Conservation (phyloP, 1,284 basidiomycete species). For the Heterobasidion parviporum region DNA sequence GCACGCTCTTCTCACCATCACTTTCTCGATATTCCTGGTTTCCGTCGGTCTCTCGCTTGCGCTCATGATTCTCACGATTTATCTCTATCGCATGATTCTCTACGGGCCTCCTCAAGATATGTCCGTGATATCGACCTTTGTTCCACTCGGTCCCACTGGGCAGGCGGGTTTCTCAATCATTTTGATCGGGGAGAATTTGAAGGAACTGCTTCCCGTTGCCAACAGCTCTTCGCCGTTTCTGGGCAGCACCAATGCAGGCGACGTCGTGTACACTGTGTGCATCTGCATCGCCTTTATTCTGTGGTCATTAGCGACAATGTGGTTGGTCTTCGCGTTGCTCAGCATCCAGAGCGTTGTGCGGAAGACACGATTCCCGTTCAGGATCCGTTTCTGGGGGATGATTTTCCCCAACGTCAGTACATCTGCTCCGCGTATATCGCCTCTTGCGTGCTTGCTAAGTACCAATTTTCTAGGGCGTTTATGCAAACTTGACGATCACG, state of each 20-base stretch:
- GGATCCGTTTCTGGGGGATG: slow-evolving; percentile 39
- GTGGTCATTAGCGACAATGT: slow-evolving; percentile 39
- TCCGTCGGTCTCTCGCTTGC: slow-evolving; percentile 31
- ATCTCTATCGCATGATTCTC: slow-evolving; percentile 12
- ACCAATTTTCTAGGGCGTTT: slow-evolving; percentile 19
- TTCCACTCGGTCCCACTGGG: slow-evolving; percentile 41
- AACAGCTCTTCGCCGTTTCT: slow-evolving; percentile 18
- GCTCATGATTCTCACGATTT: slow-evolving; percentile 19
- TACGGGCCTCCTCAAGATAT: slow-evolving; percentile 18
- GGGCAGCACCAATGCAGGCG: slow-evolving; percentile 22
- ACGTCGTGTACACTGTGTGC: slow-evolving; percentile 29
- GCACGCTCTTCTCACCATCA: slow-evolving; percentile 48
- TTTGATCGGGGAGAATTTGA: slow-evolving; percentile 23
- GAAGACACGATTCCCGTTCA: slow-evolving; percentile 24
- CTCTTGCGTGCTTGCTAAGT: slow-evolving; percentile 29
- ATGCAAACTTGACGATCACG: slow-evolving; percentile 1
- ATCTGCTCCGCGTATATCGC: slow-evolving; percentile 27
- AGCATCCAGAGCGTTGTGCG: slow-evolving; percentile 23
- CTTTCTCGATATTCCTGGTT: slow-evolving; percentile 28
- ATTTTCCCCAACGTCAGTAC: slow-evolving; percentile 41
- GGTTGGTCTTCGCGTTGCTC: slow-evolving; percentile 30
- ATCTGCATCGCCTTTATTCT: slow-evolving; percentile 32
- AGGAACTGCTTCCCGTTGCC: slow-evolving; percentile 20
- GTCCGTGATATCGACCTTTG: slow-evolving; percentile 31
- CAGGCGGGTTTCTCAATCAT: slow-evolving; percentile 35